Conservation (phyloP, 2,329 filamentous ascomycete species). For the Byssochlamys sp. region DNA sequence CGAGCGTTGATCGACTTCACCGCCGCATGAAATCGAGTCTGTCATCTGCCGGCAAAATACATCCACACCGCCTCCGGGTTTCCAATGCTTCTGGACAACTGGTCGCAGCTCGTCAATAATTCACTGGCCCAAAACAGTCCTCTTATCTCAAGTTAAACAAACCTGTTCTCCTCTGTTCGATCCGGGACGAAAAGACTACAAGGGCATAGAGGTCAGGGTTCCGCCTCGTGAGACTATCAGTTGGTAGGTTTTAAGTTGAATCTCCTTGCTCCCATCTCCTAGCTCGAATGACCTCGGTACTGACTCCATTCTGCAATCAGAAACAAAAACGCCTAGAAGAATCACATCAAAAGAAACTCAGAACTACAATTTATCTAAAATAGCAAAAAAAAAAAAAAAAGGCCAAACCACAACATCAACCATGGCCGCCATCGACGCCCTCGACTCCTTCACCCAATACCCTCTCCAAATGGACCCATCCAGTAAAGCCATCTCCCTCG, state of each 20-base stretch:
- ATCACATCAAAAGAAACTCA: neutral
- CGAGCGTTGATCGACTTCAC: neutral
- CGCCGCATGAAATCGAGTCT: neutral
- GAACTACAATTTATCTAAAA: too few relatives aligned
- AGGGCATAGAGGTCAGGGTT: neutral
- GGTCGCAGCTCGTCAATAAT: constrained; percentile 5
- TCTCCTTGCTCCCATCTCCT: neutral
- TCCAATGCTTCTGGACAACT: constrained; percentile 15
- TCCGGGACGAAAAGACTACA: neutral
- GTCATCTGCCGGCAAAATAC: neutral
- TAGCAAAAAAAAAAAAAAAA: too few relatives aligned
- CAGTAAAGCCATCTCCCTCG: constrained; percentile 61
- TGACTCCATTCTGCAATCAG: neutral
- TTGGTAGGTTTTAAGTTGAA: neutral
- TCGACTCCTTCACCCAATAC: constrained; percentile 61
- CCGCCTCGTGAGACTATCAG: neutral
- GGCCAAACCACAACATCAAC: neutral
- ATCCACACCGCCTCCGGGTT: constrained; percentile 13
- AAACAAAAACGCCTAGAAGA: neutral
- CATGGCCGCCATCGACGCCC: constrained; percentile 19
- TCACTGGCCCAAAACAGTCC: neutral
- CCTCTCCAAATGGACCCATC: constrained; percentile 72
- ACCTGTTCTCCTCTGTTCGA: neutral
- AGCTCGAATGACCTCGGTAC: neutral
- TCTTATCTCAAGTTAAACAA: neutral